Evolutionary conservation across 805 yeast species (phyloP), one percentile per base, ranked within the genome.

Genomic region (Ogataea saltuana): DNA sequence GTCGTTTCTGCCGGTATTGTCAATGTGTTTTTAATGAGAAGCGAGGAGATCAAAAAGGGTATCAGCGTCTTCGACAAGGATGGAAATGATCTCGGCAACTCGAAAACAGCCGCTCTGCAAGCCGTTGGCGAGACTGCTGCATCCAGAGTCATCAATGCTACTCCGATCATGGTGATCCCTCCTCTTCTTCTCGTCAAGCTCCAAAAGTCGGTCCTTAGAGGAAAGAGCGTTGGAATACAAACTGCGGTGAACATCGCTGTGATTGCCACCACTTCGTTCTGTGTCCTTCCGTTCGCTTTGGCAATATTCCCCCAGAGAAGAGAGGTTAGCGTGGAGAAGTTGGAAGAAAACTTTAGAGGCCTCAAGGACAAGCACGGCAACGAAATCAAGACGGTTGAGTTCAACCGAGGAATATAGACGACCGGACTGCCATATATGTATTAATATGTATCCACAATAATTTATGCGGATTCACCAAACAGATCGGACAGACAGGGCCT

Each of bases 61-160:
- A 87, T 87, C 42, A 67, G 80, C 30, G 93, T 86, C 0, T 83
- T 69, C 52, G 85, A 83, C 61, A 63, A 74, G 28, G 73, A 74
- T 10, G 81, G 88, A 25, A 78, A 81, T 29, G 82, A 81, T 25
- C 73, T 78, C 23, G 93, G 93, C 6, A 71, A 70, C 21, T 89
- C 97, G 6, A 81, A 85, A 62, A 78, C 72, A 25, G 99, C 99
- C 13, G 99, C 99, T 1, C 60, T 79, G 36, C 75, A 82, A 48
- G 99, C 99, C 0, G 99, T 93, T 34, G 97, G 95, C 18, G 98
- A 93, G 67, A 93, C 99, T 9, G 98, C 97, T 3, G 81, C 90
- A 23, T 86, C 96, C 33, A 74, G 99, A 61, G 96, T 93, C 33
- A 85, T 91, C 54, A 93, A 89, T 58, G 97, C 98, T 13, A 86